Evolutionary conservation across 2,329 filamentous ascomycete species (phyloP), one percentile per base, ranked within the genome.

Genomic region (Curvularia spicifera): DNA sequence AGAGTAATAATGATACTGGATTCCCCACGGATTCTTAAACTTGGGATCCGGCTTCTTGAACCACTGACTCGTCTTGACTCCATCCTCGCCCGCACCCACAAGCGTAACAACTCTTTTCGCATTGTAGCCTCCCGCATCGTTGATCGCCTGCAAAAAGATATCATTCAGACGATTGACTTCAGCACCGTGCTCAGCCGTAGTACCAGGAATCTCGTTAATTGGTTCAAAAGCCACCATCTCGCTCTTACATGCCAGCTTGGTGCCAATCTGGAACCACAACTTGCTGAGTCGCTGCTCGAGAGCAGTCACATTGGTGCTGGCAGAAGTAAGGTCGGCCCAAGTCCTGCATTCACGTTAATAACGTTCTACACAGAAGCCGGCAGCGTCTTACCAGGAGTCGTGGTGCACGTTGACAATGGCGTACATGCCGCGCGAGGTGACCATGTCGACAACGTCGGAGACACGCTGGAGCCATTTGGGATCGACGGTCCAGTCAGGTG

Each of bases 1-100:
- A 8, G 79, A 81, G 73, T 87, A 88, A 71, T 87, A 87, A 66
- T 88, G 86, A 67, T 85, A 87, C 67, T 87, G 85, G 29, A 87
- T 78, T 0, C 82, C 84, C 80, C 83, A 87, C 0, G 85, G 85
- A 56, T 85, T 85, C 12, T 79, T 79, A 40, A 82, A 83, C 52
- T 70, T 74, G 4, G 62, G 44, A 29, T 81, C 79, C 0, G 83
- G 82, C 9, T 73, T 73, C 57, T 80, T 72, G 64, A 87, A 87
- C 80, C 81, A 87, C 59, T 83, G 72, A 1, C 77, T 80, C 2
- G 84, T 87, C 69, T 85, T 84, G 12, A 76, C 66, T 13, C 78
- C 78, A 66, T 86, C 83, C 71, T 84, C 78, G 6, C 78, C 77
- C 2, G 79, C 78, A 4, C 84, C 83, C 3, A 82, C 81, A 5